Conservation (phyloP, 345 rosid species). For the Punica granatum region DNA sequence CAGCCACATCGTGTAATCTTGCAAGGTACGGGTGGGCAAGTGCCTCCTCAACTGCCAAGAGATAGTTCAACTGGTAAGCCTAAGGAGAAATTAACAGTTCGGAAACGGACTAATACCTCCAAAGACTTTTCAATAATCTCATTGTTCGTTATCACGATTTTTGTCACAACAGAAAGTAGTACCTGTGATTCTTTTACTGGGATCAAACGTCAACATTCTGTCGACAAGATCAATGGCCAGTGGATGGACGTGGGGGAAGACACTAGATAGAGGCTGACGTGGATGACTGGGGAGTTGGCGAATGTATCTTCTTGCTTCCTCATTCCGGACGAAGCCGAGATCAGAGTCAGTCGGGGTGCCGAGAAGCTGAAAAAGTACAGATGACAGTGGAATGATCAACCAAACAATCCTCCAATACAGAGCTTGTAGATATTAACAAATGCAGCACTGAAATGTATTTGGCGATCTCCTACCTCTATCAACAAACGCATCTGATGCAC, state of each 20-base stretch:
- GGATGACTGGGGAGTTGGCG: conserved; percentile 63
- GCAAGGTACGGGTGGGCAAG: conserved; percentile 79
- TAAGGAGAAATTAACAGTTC: not conserved
- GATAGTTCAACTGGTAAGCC: not conserved
- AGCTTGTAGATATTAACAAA: not conserved
- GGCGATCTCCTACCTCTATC: conserved; percentile 56
- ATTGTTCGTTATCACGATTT: no score
- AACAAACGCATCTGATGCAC: conserved; percentile 91
- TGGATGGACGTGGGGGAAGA: conserved; percentile 74
- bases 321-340: conserved; percentile 77
- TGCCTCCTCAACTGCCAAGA: conserved; percentile 80
- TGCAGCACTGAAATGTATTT: no score
- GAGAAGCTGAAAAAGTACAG: conserved; percentile 56
- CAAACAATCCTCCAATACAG: not conserved
- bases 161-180: not conserved
- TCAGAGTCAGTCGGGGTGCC: conserved; percentile 90
- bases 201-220: conserved; percentile 90
- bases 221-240: conserved; percentile 80
- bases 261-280: conserved; percentile 51
- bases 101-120: no score
- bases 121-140: no score
- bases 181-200: conserved; percentile 89
- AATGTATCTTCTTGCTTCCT: conserved; percentile 82
- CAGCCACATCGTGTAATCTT: conserved; percentile 74
- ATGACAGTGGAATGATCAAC: conserved; percentile 9